A percentile compares a stretch with the other conserved stretches of the same genome.
phyloP scores from a whole-genome alignment of 2,329 filamentous ascomycete species.

The Diaporthe sp. region DNA sequence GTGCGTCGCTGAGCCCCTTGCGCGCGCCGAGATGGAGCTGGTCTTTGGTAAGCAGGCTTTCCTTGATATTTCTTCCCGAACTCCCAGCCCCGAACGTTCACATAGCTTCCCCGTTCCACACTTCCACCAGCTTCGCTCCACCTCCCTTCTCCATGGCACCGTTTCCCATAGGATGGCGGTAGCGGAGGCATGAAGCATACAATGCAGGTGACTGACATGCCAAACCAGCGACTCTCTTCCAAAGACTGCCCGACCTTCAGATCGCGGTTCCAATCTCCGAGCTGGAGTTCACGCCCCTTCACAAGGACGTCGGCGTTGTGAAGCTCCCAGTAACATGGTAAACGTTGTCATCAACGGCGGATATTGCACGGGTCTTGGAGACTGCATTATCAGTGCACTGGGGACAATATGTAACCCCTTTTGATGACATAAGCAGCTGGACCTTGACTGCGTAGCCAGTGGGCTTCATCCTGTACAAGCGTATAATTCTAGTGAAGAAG shows the following conservation, averaged over 20 bases:
- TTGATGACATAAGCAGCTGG: too few relatives aligned
- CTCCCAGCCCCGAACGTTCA: too few relatives aligned
- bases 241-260: not conserved
- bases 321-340: not conserved
- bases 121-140: too few relatives aligned
- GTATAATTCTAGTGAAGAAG: too few relatives aligned
- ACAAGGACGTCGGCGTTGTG: not conserved
- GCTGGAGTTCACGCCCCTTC: not conserved
- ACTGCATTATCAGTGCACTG: too few relatives aligned
- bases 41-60: conserved; percentile 51
- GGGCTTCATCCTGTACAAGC: too few relatives aligned
- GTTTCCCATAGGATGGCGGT: too few relatives aligned
- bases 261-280: not conserved
- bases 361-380: not conserved
- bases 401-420: too few relatives aligned
- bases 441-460: too few relatives aligned
- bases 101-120: too few relatives aligned
- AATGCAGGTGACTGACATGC: not conserved
- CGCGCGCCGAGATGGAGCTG: conserved; percentile 57
- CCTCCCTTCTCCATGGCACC: too few relatives aligned
- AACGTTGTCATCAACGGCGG: not conserved
- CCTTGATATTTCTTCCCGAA: too few relatives aligned
- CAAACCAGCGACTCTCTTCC: not conserved
- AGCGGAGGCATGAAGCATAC: not conserved
- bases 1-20: conserved; percentile 61